phyloP scores from a whole-genome alignment of 352 stramenopile genomes.

The Hyaloperonospora brassicae region DNA sequence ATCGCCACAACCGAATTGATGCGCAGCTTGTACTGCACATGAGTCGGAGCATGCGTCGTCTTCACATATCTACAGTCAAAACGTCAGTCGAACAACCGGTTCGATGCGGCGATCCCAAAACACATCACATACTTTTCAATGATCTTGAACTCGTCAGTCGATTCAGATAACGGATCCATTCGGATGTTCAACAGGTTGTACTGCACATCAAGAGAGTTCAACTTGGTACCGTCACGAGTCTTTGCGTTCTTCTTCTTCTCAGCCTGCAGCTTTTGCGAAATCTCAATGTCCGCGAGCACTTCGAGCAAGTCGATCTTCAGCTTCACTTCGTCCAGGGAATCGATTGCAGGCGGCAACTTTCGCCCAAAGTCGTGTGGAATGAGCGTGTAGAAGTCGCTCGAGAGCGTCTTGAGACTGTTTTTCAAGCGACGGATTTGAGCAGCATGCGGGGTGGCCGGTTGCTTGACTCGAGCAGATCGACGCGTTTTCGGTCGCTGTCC shows the following conservation, averaged over 20 bases:
- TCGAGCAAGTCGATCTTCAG: conserved; percentile 63
- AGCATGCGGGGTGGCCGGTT: conserved; percentile 20
- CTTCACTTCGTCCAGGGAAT: conserved; percentile 54
- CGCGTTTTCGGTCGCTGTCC: conserved; percentile 13
- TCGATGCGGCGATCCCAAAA: not conserved
- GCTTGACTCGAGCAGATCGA: conserved; percentile 24
- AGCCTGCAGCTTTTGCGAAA: conserved; percentile 49
- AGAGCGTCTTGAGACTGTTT: conserved; percentile 42
- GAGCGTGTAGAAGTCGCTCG: conserved; percentile 62
- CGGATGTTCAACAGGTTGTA: conserved; percentile 48
- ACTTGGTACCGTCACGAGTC: conserved; percentile 12
- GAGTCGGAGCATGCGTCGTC: conserved; percentile 51
- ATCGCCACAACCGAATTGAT: conserved; percentile 55
- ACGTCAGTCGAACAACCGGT: not conserved
- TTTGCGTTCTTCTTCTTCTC: conserved; percentile 41
- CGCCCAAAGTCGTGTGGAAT: conserved; percentile 67
- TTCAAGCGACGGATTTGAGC: conserved; percentile 36
- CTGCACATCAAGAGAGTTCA: conserved; percentile 54
- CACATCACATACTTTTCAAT: conserved; percentile 34
- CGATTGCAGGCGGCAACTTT: conserved; percentile 44
- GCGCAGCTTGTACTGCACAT: conserved; percentile 54
- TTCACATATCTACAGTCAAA: conserved; percentile 39
- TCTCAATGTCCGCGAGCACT: conserved; percentile 55
- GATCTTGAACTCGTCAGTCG: conserved; percentile 37
- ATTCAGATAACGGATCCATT: conserved; percentile 36